phyloP scores from a whole-genome alignment of 768 basidiomycete genomes.

The Ephemerocybe angulata region DNA sequence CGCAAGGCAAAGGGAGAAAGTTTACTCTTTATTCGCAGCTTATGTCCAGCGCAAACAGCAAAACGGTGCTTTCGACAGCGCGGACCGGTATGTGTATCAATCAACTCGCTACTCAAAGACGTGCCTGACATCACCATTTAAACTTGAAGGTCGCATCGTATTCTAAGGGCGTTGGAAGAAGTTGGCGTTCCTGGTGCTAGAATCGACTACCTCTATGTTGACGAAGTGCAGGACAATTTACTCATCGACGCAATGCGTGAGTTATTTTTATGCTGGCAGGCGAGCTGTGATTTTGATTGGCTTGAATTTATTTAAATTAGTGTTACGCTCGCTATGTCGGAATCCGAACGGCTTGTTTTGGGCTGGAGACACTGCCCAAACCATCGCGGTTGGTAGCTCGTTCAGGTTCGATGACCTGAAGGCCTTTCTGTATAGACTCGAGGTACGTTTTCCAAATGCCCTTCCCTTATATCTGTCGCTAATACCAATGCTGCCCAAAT shows the following conservation, averaged over 20 bases:
- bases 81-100: conserved; percentile 46
- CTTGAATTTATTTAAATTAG: conserved; percentile 29
- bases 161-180: conserved; percentile 33
- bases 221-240: conserved; percentile 68
- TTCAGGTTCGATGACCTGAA: conserved; percentile 72
- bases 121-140: neutral
- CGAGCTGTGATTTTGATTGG: neutral
- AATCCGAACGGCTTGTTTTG: conserved; percentile 70
- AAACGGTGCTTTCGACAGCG: conserved; percentile 45
- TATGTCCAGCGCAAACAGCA: conserved; percentile 44
- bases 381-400: conserved; percentile 68
- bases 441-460: conserved; percentile 37
- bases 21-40: conserved; percentile 49
- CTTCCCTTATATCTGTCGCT: neutral
- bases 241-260: conserved; percentile 55
- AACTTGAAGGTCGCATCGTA: conserved; percentile 41
- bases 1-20: conserved; percentile 36
- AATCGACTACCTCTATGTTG: conserved; percentile 54
- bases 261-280: conserved; percentile 11
- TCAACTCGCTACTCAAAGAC: neutral
- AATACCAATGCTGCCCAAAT: neutral
- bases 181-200: conserved; percentile 34
- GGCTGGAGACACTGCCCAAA: conserved; percentile 80
- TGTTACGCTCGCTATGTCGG: conserved; percentile 54
- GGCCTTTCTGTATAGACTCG: conserved; percentile 58